Percentiles rank a stretch among this genome's conserved stretches.
phyloP scores from a whole-genome alignment of 192 early-diverging fungal species.

The Phycomyces blakesleeanus region DNA sequence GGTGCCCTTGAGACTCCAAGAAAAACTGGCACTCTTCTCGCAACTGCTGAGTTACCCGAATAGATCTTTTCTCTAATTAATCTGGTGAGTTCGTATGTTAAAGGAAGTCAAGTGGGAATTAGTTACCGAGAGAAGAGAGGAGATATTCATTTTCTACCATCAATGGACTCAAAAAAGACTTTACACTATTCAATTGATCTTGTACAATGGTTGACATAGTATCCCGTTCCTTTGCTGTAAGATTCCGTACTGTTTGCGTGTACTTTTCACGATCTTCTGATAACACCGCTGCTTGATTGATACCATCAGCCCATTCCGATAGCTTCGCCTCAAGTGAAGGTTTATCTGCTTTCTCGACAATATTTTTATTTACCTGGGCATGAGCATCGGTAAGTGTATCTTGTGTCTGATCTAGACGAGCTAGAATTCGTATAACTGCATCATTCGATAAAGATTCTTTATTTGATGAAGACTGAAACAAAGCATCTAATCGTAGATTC shows the following conservation, averaged over 20 bases:
- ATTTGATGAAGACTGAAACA: slow-evolving; percentile 5
- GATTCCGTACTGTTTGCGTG: slow-evolving; percentile 20
- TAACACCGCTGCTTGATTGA: background rate
- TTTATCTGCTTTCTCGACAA: background rate
- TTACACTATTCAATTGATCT: slow-evolving; percentile 2
- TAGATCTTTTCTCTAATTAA: slow-evolving; percentile 45
- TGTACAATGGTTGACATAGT: slow-evolving; percentile 16
- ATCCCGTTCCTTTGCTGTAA: slow-evolving; percentile 19
- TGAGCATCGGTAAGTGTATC: background rate
- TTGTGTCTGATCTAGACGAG: background rate
- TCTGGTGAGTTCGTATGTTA: background rate
- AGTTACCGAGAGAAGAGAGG: slow-evolving; percentile 16
- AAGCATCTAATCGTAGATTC: slow-evolving; percentile 27
- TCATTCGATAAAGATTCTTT: background rate
- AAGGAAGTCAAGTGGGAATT: background rate
- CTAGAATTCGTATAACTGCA: background rate
- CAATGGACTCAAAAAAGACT: slow-evolving; percentile 8
- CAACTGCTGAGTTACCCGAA: slow-evolving; percentile 46
- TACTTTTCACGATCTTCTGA: slow-evolving; percentile 27
- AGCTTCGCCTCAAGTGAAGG: background rate
- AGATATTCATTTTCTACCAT: slow-evolving; percentile 12
- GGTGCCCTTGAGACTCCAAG: slow-evolving; percentile 47
- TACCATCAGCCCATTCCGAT: slow-evolving; percentile 1
- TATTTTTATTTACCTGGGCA: background rate
- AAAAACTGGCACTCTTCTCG: slow-evolving; percentile 45